Evolutionary conservation across 2,329 filamentous ascomycete genomes (phyloP), one percentile per base, ranked within the genome.

Genomic region (Fusarium guadeloupense): DNA sequence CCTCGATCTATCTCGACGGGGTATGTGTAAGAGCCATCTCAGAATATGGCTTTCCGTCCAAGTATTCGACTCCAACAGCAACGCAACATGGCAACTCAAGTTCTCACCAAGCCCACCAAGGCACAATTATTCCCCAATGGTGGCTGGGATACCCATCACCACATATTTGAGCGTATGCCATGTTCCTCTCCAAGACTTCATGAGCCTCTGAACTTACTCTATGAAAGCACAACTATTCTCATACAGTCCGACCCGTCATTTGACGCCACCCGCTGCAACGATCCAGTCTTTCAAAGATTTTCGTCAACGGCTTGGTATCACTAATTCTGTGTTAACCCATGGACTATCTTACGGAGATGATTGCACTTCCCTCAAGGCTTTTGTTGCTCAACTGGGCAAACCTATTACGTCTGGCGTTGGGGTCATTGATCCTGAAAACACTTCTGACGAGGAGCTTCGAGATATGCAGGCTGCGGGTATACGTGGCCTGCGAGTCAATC

Each of bases 281-380:
- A 16, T 55, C 4, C 25, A 59, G 21, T 35, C 55, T 1, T 66
- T 67, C 17, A 23, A 63, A 10, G 20, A 34, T 9, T 66, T 68
- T 42, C 62, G 58, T 25, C 46, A 45, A 21, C 51, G 30, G 10
- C 16, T 66, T 1, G 66, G 64, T 1, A 69, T 76, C 19, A 75
- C 72, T 1, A 67, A 75, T 34, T 76, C 74, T 0, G 73, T 76
- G 6, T 60, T 77, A 0, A 72, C 73, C 0, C 75, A 77, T 49
- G 75, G 74, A 1, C 48, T 77, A 1, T 77, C 75, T 0, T 76
- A 76, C 16, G 75, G 75, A 6, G 66, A 73, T 23, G 74, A 77
- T 44, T 72, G 71, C 47, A 66, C 68, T 3, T 77, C 74, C 0
- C 42, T 77, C 3, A 71, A 69, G 17, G 47, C 66, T 2, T 77